Evolutionary conservation across 495 filamentous ascomycete genomes (phyloP), one percentile per base, ranked within the genome.

Genomic region (Elaphomyces granulatus): DNA sequence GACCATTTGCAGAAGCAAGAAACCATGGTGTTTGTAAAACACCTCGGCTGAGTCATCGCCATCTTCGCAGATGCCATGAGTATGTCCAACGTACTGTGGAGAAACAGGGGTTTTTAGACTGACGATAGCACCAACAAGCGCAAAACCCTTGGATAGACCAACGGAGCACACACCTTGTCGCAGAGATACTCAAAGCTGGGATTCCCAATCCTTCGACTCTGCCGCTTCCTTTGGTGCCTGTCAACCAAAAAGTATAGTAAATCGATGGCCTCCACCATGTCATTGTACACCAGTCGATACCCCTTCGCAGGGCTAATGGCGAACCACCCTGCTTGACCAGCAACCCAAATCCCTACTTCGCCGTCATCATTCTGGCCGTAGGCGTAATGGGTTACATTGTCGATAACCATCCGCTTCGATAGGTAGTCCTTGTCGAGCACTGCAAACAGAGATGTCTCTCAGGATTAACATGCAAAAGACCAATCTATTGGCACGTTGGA

Each of bases 251-350:
- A 77, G 57, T 84, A 86, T 9, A 86, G 68, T 43, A 86, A 55
- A 36, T 71, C 69, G 20, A 85, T 71, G 1, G 77, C 80, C 58
- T 84, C 75, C 18, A 70, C 66, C 61, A 87, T 81, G 10, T 72
- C 61, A 38, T 72, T 62, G 60, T 74, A 85, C 39, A 75, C 73
- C 2, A 57, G 47, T 41, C 64, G 56, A 55, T 83, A 93, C 2
- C 61, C 53, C 34, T 63, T 61, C 36, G 75, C 66, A 1, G 84
- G 78, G 16, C 63, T 57, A 18, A 90, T 72, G 52, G 78, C 71
- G 56, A 76, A 88, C 82, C 83, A 88, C 40, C 82, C 84, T n/a
- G 79, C 74, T 42, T 66, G 58, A 35, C 84, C 83, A 23, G 75
- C 72, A 20, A 81, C 80, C 84, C 84, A 93, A 35, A 87, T 57